Evolutionary conservation across 2,329 filamentous ascomycete species (phyloP), one percentile per base, ranked within the genome.

Genomic region (Phoma sp.): DNA sequence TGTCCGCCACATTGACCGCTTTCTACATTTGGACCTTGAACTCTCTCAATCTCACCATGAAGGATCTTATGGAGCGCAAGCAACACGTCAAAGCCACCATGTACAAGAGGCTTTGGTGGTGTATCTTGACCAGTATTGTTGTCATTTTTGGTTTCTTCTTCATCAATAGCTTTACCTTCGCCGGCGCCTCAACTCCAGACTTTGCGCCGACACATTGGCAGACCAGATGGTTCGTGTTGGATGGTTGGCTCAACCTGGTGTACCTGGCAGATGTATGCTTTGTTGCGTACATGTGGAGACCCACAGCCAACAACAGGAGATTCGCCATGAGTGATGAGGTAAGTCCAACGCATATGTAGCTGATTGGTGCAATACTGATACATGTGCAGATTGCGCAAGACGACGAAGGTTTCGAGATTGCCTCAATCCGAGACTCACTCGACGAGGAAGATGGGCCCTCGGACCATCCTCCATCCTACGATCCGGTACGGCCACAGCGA

Each of bases 1-100:
- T 99, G 21, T 93, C 94, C 3, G 93, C 86, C 41, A 97, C 95
- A 0, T 79, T 99, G 60, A 99, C 95, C 17, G 93, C 91, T 10
- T 99, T 99, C 77, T 99, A 99, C 76, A 91, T 99, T 58, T 99
- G 95, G 95, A 99, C 95, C 0, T 83, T 99, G 62, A 98, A 97
- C 79, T 96, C 93, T 21, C 84, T 99, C 54, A 96, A 94, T 75
- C 83, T 89, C 54, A 99, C 95, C 0, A 94, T 98, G 80, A 98
- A 97, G 78, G 94, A 98, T 69, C 84, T 99, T n/a, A 84, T 90
- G 51, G 91, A 96, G 70, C 88, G 95, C 63, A 97, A 96, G 78
- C 95, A 99, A 78, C 89, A 90, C 67, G 88, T 89, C 67, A 99
- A 99, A 75, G 92, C 93, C 43, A 77, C 85, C 77, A 99, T 99